Conservation (phyloP, 345 rosid genomes). For the Syzygium aqueum region DNA sequence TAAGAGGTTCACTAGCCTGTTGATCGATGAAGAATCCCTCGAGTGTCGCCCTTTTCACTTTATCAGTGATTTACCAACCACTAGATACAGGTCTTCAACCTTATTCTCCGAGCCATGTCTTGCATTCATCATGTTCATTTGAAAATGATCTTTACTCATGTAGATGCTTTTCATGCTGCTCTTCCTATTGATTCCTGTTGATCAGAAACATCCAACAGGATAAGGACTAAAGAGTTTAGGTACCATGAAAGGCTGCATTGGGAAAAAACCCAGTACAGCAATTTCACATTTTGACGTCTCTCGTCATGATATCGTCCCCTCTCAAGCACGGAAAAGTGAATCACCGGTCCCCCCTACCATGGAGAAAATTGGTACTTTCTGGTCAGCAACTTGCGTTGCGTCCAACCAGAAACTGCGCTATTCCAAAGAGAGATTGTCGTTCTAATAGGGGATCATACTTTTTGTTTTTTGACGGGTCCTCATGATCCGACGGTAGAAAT, state of each 20-base stretch:
- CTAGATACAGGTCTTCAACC: not conserved
- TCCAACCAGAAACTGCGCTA: not conserved
- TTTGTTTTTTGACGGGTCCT: not conserved
- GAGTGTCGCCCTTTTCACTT: not conserved
- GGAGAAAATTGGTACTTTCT: not conserved
- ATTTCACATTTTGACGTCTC: not conserved
- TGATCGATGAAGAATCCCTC: not conserved
- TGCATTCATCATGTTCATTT: not conserved
- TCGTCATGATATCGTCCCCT: not conserved
- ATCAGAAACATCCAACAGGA: not conserved
- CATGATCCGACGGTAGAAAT: not conserved
- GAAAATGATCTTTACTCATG: not conserved
- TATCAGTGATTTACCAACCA: not conserved
- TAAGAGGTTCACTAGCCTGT: not conserved
- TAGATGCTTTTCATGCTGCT: not conserved
- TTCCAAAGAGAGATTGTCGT: not conserved
- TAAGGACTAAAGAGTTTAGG: not conserved
- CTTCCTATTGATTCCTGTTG: not conserved
- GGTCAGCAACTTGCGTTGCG: not conserved
- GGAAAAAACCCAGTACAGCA: not conserved
- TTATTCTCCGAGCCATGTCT: not conserved
- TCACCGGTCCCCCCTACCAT: not conserved
- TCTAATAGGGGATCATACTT: not conserved
- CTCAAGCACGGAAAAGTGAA: not conserved
- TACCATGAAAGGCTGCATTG: not conserved